Percentiles rank a stretch among this genome's conserved stretches.
Conservation (phyloP, 352 stramenopile genomes). For the Phytophthora idaei region DNA sequence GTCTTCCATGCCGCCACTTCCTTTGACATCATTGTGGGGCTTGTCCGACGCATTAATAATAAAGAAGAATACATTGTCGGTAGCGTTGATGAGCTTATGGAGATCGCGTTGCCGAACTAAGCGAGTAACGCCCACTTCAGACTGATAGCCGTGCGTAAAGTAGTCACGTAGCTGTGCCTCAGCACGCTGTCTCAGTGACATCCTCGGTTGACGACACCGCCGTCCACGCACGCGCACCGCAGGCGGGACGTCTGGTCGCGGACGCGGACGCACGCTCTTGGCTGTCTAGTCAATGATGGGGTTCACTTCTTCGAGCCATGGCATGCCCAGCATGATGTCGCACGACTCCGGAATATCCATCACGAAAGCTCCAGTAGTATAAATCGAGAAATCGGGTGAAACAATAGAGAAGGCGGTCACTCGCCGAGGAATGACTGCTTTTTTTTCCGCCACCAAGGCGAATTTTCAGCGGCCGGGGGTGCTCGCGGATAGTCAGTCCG, state of each 20-base stretch:
- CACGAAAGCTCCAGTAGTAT: slow-evolving; percentile 12
- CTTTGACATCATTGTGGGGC: neutral
- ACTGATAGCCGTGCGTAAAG: neutral
- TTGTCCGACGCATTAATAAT: neutral
- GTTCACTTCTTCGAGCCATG: slow-evolving; percentile 18
- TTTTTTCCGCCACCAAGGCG: slow-evolving; percentile 1
- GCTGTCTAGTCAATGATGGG: slow-evolving; percentile 8
- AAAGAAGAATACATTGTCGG: slow-evolving; percentile 16
- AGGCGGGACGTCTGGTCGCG: neutral
- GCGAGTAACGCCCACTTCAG: slow-evolving; percentile 1
- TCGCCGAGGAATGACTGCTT: slow-evolving; percentile 5
- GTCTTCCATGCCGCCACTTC: neutral
- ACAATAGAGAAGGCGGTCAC: neutral
- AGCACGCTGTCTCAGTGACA: neutral
- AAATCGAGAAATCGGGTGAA: slow-evolving; percentile 7
- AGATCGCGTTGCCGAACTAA: slow-evolving; percentile 4
- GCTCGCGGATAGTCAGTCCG: neutral
- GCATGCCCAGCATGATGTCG: slow-evolving; percentile 17
- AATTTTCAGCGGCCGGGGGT: neutral
- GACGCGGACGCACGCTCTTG: neutral
- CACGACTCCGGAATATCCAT: slow-evolving; percentile 15
- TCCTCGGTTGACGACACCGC: neutral
- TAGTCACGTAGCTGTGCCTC: slow-evolving; percentile 1
- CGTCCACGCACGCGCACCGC: neutral
- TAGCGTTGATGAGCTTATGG: neutral